Percentiles rank a stretch among this genome's conserved stretches.
Conservation (phyloP, 768 basidiomycete species). For the Cyclocybe cylindracea region DNA sequence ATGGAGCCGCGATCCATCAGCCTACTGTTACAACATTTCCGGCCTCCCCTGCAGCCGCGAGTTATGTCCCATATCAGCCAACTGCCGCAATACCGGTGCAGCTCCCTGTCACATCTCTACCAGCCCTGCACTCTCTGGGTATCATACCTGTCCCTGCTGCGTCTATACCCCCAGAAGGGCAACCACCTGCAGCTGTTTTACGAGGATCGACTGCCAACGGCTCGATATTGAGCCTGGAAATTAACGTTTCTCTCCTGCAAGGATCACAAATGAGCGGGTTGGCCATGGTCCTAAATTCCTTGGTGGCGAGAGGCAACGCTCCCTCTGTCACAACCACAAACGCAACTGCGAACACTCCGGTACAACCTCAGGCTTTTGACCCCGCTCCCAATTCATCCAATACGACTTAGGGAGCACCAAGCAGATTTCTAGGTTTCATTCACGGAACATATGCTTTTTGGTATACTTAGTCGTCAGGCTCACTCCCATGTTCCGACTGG, state of each 20-base stretch:
- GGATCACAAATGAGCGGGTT: conserved; percentile 77
- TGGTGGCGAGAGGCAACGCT: conserved; percentile 52
- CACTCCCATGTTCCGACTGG: too few relatives aligned
- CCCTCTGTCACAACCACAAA: conserved; percentile 12
- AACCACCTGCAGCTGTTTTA: conserved; percentile 74
- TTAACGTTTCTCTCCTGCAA: conserved; percentile 75
- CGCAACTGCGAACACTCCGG: conserved; percentile 5
- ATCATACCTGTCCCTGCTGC: conserved; percentile 69
- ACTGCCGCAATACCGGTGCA: conserved; percentile 62
- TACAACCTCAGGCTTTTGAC: conserved; percentile 1
- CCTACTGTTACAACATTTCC: conserved; percentile 37
- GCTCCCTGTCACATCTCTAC: conserved; percentile 65
- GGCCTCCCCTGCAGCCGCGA: conserved; percentile 24
- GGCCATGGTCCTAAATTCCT: conserved; percentile 68
- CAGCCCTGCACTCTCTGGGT: conserved; percentile 68
- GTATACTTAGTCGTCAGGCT: too few relatives aligned
- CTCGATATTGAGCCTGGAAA: conserved; percentile 72
- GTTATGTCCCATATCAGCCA: conserved; percentile 36
- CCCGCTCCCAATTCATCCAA: neutral
- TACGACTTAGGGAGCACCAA: too few relatives aligned
- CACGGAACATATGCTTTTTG: too few relatives aligned
- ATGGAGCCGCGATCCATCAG: conserved; percentile 37
- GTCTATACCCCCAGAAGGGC: conserved; percentile 51
- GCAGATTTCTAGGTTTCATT: too few relatives aligned
- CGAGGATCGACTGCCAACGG: conserved; percentile 73